These are phyloP conservation scores for Beauveria sp. DNA, from an alignment of 2,329 filamentous ascomycete genomes.

Conservation along the genomic window DNA sequence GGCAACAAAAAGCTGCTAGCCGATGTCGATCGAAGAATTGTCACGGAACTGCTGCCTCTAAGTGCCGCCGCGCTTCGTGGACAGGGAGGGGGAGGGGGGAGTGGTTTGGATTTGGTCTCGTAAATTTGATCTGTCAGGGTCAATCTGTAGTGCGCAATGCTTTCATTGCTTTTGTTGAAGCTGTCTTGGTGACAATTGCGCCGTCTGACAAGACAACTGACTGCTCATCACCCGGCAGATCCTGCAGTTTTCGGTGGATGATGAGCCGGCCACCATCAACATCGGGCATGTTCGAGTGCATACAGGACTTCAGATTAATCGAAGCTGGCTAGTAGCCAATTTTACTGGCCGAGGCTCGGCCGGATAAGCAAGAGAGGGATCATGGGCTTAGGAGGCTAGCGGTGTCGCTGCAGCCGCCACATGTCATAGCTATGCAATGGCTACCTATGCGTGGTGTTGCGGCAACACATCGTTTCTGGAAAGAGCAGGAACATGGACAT, in stretches of 20 bases:
- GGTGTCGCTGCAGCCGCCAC: neutral
- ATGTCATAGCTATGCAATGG: neutral
- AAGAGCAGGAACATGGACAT: neutral
- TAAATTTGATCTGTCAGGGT: constrained; percentile 11
- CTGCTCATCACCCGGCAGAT: neutral
- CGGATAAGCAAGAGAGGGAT: neutral
- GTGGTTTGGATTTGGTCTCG: neutral
- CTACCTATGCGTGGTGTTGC: neutral
- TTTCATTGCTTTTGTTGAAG: constrained; percentile 1
- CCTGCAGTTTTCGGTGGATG: neutral
- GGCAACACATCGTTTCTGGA: neutral
- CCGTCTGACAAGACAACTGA: neutral
- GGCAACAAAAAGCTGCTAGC: neutral
- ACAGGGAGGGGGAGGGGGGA: neutral
- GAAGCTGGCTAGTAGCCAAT: neutral
- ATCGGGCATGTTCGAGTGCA: neutral
- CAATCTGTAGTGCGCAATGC: constrained; percentile 10
- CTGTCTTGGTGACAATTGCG: neutral
- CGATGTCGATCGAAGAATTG: neutral
- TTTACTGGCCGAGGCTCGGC: neutral
- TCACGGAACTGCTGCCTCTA: neutral
- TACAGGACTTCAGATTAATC: neutral
- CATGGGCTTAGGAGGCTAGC: neutral
- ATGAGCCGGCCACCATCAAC: neutral
- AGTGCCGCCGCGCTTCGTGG: neutral